Evolutionary conservation across 768 basidiomycete species (phyloP), one percentile per base, ranked within the genome.

Genomic region (Podaxis sp.): DNA sequence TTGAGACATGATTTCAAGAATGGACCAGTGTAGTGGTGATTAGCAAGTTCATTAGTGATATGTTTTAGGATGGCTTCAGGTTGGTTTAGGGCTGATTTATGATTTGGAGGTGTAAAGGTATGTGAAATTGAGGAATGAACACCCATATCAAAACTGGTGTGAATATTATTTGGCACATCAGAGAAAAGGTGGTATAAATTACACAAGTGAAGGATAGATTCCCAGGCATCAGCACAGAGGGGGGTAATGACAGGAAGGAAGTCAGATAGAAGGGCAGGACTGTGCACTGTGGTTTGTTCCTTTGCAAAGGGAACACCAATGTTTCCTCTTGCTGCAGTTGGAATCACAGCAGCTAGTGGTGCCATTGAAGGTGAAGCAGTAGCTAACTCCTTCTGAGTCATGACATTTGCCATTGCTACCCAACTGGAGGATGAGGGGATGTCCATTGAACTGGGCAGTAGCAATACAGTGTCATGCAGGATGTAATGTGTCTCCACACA

Each of bases 1-100:
- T 77, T 72, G 12, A 76, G 63, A 12, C 58, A 47, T 7, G 49
- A 58, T n/a, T 69, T 74, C 0, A 64, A 58, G 65, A 70, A 66
- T 1, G 68, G 68, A 36, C 68, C 68, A 38, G 61, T 65, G 36
- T 69, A 69, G 2, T 51, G 54, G 7, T 63, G 12, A 38, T 13
- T 29, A 3, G 52, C 12, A 2, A 57, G 57, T 49, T 70, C 68
- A 24, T 63, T 66, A 11, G 43, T 29, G 29, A 72, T 67, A 38
- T 69, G 66, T 1, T 57, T 24, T 9, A 57, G 2, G 27, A 70
- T 65, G 4, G 64, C 50, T 2, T 59, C 29, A 4, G 67, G 63
- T 41, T 67, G 40, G 1, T 57, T 19, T 13, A 64, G 9, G 3
- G 70, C 64, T 5, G 69, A 73, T 1, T 46, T 12, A 59, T 69